Conservation (phyloP, 805 yeast genomes). For the Candida insectalens region DNA sequence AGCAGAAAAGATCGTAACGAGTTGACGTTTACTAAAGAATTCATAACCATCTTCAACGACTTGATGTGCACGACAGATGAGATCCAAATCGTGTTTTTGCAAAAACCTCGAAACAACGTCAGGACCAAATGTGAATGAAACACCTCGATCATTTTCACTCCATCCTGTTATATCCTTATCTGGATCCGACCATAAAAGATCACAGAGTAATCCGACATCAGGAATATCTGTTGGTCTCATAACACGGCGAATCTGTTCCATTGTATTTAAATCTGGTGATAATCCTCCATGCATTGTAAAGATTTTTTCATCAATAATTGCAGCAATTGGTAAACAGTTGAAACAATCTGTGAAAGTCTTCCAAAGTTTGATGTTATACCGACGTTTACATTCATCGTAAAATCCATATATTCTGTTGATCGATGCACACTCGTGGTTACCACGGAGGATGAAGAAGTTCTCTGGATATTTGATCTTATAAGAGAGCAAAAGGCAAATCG, state of each 20-base stretch:
- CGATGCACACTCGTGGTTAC: constrained; percentile 98
- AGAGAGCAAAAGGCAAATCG: constrained; percentile 87
- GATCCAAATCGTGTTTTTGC: constrained; percentile 96
- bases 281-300: constrained; percentile 99
- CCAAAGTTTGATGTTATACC: constrained; percentile 97
- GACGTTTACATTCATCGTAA: constrained; percentile 97
- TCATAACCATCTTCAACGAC: constrained; percentile 99
- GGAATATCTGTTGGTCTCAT: constrained; percentile 99
- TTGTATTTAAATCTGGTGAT: constrained; percentile 92
- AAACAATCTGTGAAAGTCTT: constrained; percentile 97
- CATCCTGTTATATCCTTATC: constrained; percentile 97
- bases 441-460: constrained; percentile 92
- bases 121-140: constrained; percentile 98
- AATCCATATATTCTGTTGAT: constrained; percentile 97
- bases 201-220: constrained; percentile 93
- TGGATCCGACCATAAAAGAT: constrained; percentile 96
- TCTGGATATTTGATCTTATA: constrained; percentile 98
- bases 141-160: constrained; percentile 99
- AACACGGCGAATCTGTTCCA: constrained; percentile 98
- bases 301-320: constrained; percentile 94
- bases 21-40: constrained; percentile 90
- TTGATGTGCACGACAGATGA: constrained; percentile 97
- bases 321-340: constrained; percentile 97
- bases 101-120: constrained; percentile 94
- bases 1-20: constrained; percentile 91